These are phyloP conservation scores for Lactarius vividus DNA, from an alignment of 768 basidiomycete species.

Conservation along the genomic window DNA sequence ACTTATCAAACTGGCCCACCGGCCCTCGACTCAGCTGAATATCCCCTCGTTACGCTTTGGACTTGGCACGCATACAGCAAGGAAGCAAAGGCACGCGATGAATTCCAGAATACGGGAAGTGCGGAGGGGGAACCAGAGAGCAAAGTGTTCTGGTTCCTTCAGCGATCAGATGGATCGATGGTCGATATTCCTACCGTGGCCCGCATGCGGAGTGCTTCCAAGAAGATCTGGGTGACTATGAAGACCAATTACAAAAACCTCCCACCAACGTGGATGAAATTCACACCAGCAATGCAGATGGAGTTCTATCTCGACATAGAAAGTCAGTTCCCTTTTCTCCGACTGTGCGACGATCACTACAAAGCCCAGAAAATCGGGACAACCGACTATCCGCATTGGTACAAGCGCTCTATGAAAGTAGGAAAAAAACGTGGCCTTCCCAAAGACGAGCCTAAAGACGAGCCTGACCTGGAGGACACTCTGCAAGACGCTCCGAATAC, in stretches of 20 bases:
- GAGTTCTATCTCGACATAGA: not conserved
- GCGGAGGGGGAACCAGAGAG: not conserved
- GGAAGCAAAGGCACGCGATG: not conserved
- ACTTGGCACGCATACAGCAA: too few species aligned
- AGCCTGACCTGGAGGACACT: not conserved
- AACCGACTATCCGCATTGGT: not conserved
- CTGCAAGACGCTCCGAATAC: not conserved
- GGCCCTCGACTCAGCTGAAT: too few species aligned
- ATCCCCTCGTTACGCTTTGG: too few species aligned
- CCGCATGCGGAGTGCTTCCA: not conserved
- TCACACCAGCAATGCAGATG: not conserved
- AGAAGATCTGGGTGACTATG: not conserved
- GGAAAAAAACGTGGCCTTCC: not conserved
- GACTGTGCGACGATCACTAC: not conserved
- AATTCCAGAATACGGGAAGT: not conserved
- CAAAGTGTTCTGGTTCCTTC: not conserved
- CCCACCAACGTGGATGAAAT: too few species aligned
- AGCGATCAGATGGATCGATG: not conserved
- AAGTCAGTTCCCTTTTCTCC: not conserved
- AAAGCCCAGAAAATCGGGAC: not conserved
- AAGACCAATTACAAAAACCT: too few species aligned
- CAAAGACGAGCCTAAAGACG: not conserved
- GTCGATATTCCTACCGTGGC: not conserved
- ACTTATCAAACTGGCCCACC: too few species aligned
- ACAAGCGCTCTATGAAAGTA: not conserved